phyloP scores from a whole-genome alignment of 768 basidiomycete species.

The Macrocybe gigantea region DNA sequence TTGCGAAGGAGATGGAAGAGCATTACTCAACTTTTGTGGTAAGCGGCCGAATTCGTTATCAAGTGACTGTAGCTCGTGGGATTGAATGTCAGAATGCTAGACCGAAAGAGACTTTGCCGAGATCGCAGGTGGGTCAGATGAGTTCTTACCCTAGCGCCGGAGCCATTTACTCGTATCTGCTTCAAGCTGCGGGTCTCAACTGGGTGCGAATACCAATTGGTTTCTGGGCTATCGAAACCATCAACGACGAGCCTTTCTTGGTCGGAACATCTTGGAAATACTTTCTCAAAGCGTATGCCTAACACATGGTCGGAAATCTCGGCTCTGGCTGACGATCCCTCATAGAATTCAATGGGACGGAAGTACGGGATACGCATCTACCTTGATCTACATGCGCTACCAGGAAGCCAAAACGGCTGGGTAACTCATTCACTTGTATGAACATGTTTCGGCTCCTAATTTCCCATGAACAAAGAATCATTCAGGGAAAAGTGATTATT shows the following conservation, averaged over 20 bases:
- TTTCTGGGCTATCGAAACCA: conserved; percentile 83
- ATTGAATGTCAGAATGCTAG: conserved; percentile 21
- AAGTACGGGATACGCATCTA: conserved; percentile 88
- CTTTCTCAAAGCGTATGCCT: neutral
- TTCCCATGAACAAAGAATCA: no score
- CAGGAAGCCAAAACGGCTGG: conserved; percentile 73
- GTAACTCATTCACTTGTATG: neutral
- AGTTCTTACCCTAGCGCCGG: no score
- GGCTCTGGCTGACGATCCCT: conserved; percentile 33
- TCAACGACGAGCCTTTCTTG: conserved; percentile 72
- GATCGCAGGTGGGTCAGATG: conserved; percentile 39
- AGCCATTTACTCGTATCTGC: neutral
- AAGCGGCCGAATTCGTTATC: conserved; percentile 18
- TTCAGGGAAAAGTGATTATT: no score
- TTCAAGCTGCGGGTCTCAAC: conserved; percentile 66
- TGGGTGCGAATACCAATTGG: conserved; percentile 78
- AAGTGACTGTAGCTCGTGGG: neutral
- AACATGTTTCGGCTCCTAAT: no score
- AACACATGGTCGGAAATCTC: no score
- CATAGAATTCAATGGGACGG: conserved; percentile 72
- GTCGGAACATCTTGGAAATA: conserved; percentile 71
- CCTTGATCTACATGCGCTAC: conserved; percentile 74
- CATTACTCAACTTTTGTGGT: conserved; percentile 79
- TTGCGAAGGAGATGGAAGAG: conserved; percentile 45
- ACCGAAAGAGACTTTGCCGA: conserved; percentile 77